Evolutionary conservation across 2,329 filamentous ascomycete species (phyloP).

Genomic region (Phaeoacremonium minimum): DNA sequence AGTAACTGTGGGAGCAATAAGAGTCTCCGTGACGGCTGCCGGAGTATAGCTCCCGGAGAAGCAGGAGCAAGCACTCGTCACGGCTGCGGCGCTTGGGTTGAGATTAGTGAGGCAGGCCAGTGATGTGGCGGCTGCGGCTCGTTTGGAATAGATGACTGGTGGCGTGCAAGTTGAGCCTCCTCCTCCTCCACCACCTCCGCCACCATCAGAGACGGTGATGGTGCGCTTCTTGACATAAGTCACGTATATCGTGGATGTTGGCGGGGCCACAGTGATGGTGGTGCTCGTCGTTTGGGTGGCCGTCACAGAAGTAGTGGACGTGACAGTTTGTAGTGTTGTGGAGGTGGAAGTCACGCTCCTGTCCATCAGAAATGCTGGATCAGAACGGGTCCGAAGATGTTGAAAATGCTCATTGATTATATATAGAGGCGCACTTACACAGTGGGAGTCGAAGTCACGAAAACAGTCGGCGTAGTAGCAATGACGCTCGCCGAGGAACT

Average conservation of each 20-base stretch:
- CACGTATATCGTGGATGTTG: background rate
- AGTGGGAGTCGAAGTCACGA: constrained; percentile 1
- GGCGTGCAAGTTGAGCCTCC: background rate
- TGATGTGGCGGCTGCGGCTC: background rate
- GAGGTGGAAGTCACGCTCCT: background rate
- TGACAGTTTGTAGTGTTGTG: background rate
- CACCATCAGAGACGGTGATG: background rate
- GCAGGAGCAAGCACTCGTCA: constrained; percentile 2
- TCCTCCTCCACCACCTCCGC: background rate
- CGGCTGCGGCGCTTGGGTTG: background rate
- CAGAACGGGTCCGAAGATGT: too few species aligned
- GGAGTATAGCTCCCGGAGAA: constrained; percentile 2
- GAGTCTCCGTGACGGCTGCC: background rate
- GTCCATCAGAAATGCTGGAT: too few species aligned
- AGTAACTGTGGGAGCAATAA: background rate
- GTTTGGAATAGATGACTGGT: background rate
- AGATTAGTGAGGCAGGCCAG: constrained; percentile 1
- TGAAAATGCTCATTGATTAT: too few species aligned
- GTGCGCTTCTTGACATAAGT: background rate
- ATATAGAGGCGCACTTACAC: constrained; percentile 1
- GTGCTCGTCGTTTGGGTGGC: constrained; percentile 18
- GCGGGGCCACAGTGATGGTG: constrained; percentile 1
- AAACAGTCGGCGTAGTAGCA: background rate
- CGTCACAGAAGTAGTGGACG: constrained; percentile 2
- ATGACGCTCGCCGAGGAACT: background rate